Conservation (phyloP, 1,284 basidiomycete genomes). For the Rhizoctonia solani region DNA sequence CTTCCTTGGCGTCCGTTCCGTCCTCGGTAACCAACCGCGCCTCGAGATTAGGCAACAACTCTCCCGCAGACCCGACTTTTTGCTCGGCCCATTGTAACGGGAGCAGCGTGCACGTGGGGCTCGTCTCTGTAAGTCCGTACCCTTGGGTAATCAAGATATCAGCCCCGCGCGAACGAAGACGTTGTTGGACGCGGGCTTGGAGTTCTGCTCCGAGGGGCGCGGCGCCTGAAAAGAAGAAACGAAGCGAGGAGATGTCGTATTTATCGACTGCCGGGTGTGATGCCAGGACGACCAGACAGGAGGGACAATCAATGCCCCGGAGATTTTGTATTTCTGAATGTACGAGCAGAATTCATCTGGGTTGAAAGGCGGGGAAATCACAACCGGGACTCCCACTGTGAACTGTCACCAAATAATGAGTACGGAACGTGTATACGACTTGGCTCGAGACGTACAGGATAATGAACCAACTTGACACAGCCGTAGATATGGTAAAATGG, state of each 20-base stretch:
- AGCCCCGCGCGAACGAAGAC: slow-evolving; percentile 50
- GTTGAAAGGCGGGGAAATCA: slow-evolving; percentile 76
- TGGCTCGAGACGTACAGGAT: slow-evolving; percentile 3
- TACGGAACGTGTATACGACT: neutral
- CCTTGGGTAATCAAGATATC: slow-evolving; percentile 52
- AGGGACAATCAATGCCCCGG: slow-evolving; percentile 72
- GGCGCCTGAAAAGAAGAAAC: slow-evolving; percentile 72
- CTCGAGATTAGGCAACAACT: slow-evolving; percentile 77
- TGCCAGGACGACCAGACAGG: slow-evolving; percentile 78
- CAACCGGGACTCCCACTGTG: slow-evolving; percentile 59
- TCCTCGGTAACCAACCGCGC: slow-evolving; percentile 70
- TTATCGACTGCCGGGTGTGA: slow-evolving; percentile 70
- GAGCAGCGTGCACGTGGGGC: slow-evolving; percentile 27
- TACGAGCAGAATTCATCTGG: slow-evolving; percentile 68
- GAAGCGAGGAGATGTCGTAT: slow-evolving; percentile 68
- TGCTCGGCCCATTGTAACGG: slow-evolving; percentile 1
- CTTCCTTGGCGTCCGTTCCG: slow-evolving; percentile 53
- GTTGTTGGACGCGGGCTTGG: slow-evolving; percentile 52
- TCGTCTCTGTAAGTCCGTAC: slow-evolving; percentile 78
- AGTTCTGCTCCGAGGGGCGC: slow-evolving; percentile 76
- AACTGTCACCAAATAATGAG: slow-evolving; percentile 49
- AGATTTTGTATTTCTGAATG: slow-evolving; percentile 68
- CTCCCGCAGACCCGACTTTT: slow-evolving; percentile 69
- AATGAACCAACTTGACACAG: slow-evolving; percentile 44
- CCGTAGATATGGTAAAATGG: slow-evolving; percentile 66